These are phyloP conservation scores for Cadophora malorum DNA, from an alignment of 2,329 filamentous ascomycete genomes.

Conservation along the genomic window DNA sequence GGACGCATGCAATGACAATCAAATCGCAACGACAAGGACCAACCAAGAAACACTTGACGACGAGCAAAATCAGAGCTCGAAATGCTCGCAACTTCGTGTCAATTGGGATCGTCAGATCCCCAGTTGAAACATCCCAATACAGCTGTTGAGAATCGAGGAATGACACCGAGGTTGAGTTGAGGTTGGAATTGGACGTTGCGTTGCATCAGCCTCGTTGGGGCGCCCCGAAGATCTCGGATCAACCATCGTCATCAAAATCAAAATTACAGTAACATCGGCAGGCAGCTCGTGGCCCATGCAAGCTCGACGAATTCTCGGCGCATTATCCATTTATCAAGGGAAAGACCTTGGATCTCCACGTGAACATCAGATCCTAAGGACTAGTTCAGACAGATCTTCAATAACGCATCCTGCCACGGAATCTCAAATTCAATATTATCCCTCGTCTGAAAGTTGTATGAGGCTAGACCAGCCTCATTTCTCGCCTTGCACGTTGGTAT, in stretches of 20 bases:
- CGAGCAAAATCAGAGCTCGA: neutral
- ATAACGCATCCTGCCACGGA: slow-evolving; percentile 6
- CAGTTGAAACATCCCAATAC: slow-evolving; percentile 31
- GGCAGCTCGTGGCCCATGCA: slow-evolving; percentile 12
- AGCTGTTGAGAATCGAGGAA: neutral
- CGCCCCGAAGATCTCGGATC: slow-evolving; percentile 28
- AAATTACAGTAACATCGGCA: neutral
- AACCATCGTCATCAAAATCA: neutral
- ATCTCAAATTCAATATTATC: neutral
- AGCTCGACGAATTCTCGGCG: neutral
- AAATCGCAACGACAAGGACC: neutral
- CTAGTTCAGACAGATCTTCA: neutral
- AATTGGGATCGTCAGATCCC: slow-evolving; percentile 33
- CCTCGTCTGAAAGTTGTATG: neutral
- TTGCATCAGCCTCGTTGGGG: slow-evolving; percentile 33
- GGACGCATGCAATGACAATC: slow-evolving; percentile 1
- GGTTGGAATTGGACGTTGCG: neutral
- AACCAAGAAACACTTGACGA: neutral
- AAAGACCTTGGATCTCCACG: slow-evolving; percentile 5
- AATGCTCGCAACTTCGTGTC: slow-evolving; percentile 37
- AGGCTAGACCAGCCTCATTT: neutral
- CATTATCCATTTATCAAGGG: neutral
- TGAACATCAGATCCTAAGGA: neutral
- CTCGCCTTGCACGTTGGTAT: neutral
- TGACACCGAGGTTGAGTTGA: neutral